Base-by-base conservation (phyloP, 2,329 filamentous ascomycete species). In the Ciborinia camelliae region DNA sequence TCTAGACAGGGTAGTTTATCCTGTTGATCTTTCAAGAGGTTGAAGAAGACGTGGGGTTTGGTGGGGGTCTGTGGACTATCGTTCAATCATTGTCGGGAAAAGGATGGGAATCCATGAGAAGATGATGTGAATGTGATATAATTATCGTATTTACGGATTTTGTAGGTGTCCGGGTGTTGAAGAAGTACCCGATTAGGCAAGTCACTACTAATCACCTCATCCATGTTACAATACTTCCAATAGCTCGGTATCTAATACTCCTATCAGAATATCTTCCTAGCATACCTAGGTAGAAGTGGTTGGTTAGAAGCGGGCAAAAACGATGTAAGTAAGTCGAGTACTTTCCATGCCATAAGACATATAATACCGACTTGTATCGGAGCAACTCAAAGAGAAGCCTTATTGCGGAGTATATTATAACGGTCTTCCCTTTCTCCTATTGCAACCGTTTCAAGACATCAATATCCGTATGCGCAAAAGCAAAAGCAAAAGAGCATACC, bases 21-120 rank as follows among this genome's bases (percentile, higher is more conserved):
- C 55, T 47, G 41, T 35, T n/a, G 35, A 35, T 35, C n/a, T 45
- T 57, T 14, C 39, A 45, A 57, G 32, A 26, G 30, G 41, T 59
- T 30, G n/a, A 23, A 14, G 26, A 23, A 26, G 55, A 47, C 55
- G 28, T 59, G 55, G 55, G 41, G 55, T 59, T 35, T 59, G 55
- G 55, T 47, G 55, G 55, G 54, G 41, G n/a, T n/a, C n/a, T n/a
- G n/a, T n/a, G 23, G 28, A 20, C n/a, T 58, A 20, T 47, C 26
- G 39, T 30, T 57, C 37, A 30, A 57, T 43, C 26, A 15, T 43
- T n/a, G 26, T 43, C 37, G 26, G 39, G 14, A 45, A 26, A 23
- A 20, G 41, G 14, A 47, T 59, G 41, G 8, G 55, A 59, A 59
- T 26, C 55, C n/a, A 47, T 59, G n/a, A 35, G 35, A 35, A 12